Evolutionary conservation across 192 early-diverging fungal genomes (phyloP).

Genomic region (Oehlia diaphana): DNA sequence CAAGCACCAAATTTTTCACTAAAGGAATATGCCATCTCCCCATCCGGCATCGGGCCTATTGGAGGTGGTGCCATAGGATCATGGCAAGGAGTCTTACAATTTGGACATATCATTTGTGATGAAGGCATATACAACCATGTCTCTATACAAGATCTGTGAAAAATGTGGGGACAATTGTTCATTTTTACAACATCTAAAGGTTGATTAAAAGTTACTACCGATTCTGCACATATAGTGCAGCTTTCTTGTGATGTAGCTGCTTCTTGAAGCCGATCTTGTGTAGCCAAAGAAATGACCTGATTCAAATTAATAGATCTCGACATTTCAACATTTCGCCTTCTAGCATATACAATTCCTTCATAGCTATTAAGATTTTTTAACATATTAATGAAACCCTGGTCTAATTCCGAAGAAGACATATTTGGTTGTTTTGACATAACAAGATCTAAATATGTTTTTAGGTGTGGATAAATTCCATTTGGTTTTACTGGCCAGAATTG

Average conservation of each 20-base stretch:
- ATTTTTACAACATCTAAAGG: background rate
- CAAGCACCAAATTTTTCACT: constrained; percentile 36
- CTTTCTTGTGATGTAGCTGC: background rate
- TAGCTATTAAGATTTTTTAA: constrained; percentile 10
- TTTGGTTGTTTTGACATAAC: background rate
- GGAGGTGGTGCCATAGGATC: constrained; percentile 13
- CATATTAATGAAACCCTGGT: background rate
- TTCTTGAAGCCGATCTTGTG: constrained; percentile 1
- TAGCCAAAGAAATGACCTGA: background rate
- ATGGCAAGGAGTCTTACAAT: constrained; percentile 28
- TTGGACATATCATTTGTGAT: constrained; percentile 13
- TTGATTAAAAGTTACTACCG: background rate
- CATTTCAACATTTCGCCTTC: constrained; percentile 1
- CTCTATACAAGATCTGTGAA: constrained; percentile 23
- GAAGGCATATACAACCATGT: constrained; percentile 20
- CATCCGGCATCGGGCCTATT: constrained; percentile 41
- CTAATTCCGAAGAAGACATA: background rate
- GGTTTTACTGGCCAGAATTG: constrained; percentile 13
- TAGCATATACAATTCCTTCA: constrained; percentile 15
- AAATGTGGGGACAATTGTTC: constrained; percentile 25
- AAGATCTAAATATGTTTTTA: constrained; percentile 10
- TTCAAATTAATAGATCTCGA: constrained; percentile 2
- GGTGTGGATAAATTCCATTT: background rate
- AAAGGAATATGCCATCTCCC: constrained; percentile 39
- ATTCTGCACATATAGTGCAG: constrained; percentile 24